phyloP scores from a whole-genome alignment of 495 filamentous ascomycete genomes.

The Penicillium nucicola region DNA sequence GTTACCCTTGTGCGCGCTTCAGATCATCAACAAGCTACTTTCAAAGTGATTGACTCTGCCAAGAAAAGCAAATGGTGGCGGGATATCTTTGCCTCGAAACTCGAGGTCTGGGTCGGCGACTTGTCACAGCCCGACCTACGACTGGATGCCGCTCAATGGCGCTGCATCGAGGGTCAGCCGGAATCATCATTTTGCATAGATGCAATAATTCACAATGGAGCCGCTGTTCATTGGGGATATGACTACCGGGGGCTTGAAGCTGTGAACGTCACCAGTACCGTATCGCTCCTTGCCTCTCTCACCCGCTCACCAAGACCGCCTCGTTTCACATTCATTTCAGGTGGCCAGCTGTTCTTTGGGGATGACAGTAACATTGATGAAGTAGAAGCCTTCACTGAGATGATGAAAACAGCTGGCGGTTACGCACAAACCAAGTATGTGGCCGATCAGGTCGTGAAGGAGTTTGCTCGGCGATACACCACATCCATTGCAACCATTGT shows the following conservation, averaged over 20 bases:
- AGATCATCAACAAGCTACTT: background rate
- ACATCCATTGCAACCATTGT: slow-evolving; percentile 12
- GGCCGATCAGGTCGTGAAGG: slow-evolving; percentile 19
- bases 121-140: background rate
- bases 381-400: background rate
- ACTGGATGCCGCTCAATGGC: background rate
- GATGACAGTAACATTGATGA: background rate
- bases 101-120: background rate
- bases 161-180: background rate
- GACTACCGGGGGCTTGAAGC: slow-evolving; percentile 30
- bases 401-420: slow-evolving; percentile 6
- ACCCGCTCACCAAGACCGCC: background rate
- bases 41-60: background rate
- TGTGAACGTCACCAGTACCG: slow-evolving; percentile 33
- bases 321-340: slow-evolving; percentile 19
- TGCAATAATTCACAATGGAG: slow-evolving; percentile 74
- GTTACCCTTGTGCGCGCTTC: background rate
- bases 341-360: slow-evolving; percentile 5
- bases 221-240: slow-evolving; percentile 40
- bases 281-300: slow-evolving; percentile 20
- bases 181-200: slow-evolving; percentile 31
- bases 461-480: background rate
- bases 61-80: background rate
- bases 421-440: slow-evolving; percentile 29
- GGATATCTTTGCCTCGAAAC: background rate